Evolutionary conservation across 768 basidiomycete species (phyloP).

Genomic region (Mycena crocata): DNA sequence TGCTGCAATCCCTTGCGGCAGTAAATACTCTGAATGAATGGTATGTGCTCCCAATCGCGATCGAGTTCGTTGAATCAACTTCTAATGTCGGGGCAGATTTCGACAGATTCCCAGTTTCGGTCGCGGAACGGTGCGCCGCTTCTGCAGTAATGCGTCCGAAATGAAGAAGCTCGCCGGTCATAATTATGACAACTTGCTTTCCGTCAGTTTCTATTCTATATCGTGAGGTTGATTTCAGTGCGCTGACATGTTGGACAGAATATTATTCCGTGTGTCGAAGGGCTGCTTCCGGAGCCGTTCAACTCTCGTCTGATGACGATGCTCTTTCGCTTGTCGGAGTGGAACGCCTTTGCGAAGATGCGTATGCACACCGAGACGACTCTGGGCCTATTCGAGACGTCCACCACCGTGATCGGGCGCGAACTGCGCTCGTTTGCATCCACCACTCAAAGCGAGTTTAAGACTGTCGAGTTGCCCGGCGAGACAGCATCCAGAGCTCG

Average conservation of each 20-base stretch:
- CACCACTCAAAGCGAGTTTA: not conserved
- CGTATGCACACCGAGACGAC: conserved; percentile 31
- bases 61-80: not conserved
- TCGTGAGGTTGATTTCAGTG: too few relatives aligned
- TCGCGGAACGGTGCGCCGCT: conserved; percentile 32
- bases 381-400: conserved; percentile 20
- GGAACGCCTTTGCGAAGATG: conserved; percentile 39
- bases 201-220: conserved; percentile 25
- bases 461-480: conserved; percentile 38
- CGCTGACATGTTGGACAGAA: conserved; percentile 32
- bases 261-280: conserved; percentile 45
- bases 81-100: conserved; percentile 7
- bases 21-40: conserved; percentile 36
- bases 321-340: conserved; percentile 31
- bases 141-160: conserved; percentile 35
- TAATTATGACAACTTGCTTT: conserved; percentile 44
- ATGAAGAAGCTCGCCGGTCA: conserved; percentile 36
- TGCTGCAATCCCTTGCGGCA: conserved; percentile 1
- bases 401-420: conserved; percentile 18
- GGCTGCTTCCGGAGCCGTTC: conserved; percentile 37
- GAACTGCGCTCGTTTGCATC: conserved; percentile 10
- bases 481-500: conserved; percentile 38
- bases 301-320: conserved; percentile 22
- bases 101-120: conserved; percentile 16
- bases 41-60: conserved; percentile 20